Base-by-base conservation (phyloP, 2,329 filamentous ascomycete species). In the Aspergillus piperis region DNA sequence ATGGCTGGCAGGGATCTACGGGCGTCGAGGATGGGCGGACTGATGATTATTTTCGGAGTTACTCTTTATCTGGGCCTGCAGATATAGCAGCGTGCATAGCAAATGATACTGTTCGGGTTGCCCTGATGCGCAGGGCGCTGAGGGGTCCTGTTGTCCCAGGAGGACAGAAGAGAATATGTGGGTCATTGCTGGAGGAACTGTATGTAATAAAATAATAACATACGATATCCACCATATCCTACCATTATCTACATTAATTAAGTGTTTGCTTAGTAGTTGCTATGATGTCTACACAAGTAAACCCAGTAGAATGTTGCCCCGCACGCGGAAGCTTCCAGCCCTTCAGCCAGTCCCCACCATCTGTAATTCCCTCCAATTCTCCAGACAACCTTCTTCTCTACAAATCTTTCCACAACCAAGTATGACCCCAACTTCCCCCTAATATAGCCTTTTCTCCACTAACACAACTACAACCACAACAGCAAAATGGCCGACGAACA, bases 401-500 rank as follows among this genome's bases (percentile, higher is more conserved):
- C 17, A 36, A 13, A 4, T 11, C 8, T 11, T 15, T 27, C 7
- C 38, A 17, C 19, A 41, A 27, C 6, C 17, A 54, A 41, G 32
- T 36, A 36, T 5, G 32, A 13, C 32, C 11, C 10, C 11, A 36
- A 36, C 32, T 13, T 36, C 5, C 11, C 32, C 11, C 21, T 15
- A 8, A 39, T 8, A 11, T 8, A 39, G n/a, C 17, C 32, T 1
- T 1, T 8, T 30, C 21, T 27, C 13, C 21, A 49, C 32, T 36
- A 10, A 23, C n/a, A 17, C 13, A 42, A 27, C 25, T n/a, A 17
- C 19, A 19, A n/a, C 27, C 44, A 23, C 49, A 44, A 42, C 38
- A 17, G 32, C 17, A 52, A 49, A 60, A 75, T 75, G 73, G 74
- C 71, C 55, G 71, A 78, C 51, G 63, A 68, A 17, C 65, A 70